Percentiles rank a stretch among this genome's conserved stretches.
Conservation (phyloP, 192 early-diverging fungal genomes). For the Podila verticillata region DNA sequence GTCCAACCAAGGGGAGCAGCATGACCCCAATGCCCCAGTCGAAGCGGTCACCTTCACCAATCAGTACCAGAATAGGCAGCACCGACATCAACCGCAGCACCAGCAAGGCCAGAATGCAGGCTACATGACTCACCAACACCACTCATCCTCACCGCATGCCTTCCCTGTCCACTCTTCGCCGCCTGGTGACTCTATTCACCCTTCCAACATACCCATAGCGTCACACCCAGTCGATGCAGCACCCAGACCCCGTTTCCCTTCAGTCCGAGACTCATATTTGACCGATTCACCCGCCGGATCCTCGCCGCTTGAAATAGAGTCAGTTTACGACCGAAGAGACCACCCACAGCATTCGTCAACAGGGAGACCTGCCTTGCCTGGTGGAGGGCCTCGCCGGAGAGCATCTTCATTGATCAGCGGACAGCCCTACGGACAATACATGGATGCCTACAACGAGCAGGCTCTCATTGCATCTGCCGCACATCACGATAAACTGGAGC, state of each 20-base stretch:
- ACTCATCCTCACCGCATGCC: slow-evolving; percentile 15
- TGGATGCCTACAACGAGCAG: slow-evolving; percentile 42
- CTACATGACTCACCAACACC: slow-evolving; percentile 29
- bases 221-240: slow-evolving; percentile 34
- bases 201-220: slow-evolving; percentile 44
- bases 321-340: slow-evolving; percentile 7
- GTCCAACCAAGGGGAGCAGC: slow-evolving; percentile 13
- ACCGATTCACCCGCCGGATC: slow-evolving; percentile 39
- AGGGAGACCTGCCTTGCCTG: slow-evolving; percentile 17
- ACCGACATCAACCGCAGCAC: slow-evolving; percentile 5
- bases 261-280: slow-evolving; percentile 27
- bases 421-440: slow-evolving; percentile 21
- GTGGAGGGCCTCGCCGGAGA: slow-evolving; percentile 34
- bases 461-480: slow-evolving; percentile 38
- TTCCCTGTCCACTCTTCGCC: slow-evolving; percentile 18
- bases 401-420: slow-evolving; percentile 31
- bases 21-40: slow-evolving; percentile 19
- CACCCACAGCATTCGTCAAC: slow-evolving; percentile 7
- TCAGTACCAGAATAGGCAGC: slow-evolving; percentile 1
- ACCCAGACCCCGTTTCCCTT: slow-evolving; percentile 19
- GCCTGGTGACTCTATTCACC: slow-evolving; percentile 36
- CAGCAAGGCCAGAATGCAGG: neutral
- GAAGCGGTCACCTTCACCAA: slow-evolving; percentile 49
- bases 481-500: slow-evolving; percentile 44
- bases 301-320: slow-evolving; percentile 29